Percentiles rank a stretch among this genome's conserved stretches.
Evolutionary conservation across 108 stramenopile genomes (phyloP).

Genomic region (Pseudonitzschia delicatissima): DNA sequence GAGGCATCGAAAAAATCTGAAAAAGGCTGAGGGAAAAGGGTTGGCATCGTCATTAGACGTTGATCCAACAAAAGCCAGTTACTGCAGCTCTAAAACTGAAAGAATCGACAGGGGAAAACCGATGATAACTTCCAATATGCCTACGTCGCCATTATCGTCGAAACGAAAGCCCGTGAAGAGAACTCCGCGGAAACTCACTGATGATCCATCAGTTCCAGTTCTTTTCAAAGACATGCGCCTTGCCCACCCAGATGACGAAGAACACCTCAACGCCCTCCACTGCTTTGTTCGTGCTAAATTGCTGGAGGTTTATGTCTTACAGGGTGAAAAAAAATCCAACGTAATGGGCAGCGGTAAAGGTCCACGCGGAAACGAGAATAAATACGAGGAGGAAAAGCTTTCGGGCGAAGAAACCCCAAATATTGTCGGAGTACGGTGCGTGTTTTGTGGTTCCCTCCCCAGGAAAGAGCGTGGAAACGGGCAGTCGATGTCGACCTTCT

Average conservation of each 20-base stretch:
- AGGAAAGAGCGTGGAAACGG: conserved; percentile 10
- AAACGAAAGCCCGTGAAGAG: background rate
- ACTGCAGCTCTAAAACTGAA: too few species aligned
- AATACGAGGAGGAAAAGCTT: too few species aligned
- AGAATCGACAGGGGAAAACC: too few species aligned
- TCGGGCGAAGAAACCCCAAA: too few species aligned
- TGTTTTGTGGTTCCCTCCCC: conserved; percentile 18
- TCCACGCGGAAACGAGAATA: too few species aligned
- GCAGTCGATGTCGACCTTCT: conserved; percentile 33
- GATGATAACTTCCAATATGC: too few species aligned
- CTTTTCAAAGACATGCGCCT: conserved; percentile 12
- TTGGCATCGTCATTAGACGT: too few species aligned
- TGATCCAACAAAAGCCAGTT: too few species aligned
- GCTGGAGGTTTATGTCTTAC: conserved; percentile 33
- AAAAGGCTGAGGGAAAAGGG: too few species aligned
- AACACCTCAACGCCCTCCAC: conserved; percentile 42
- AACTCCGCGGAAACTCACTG: background rate
- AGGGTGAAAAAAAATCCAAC: too few species aligned
- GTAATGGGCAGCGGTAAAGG: too few species aligned
- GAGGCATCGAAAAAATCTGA: too few species aligned
- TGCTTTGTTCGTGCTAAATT: conserved; percentile 44
- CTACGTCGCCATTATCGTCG: background rate
- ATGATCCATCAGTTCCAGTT: background rate
- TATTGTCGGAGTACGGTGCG: conserved; percentile 36
- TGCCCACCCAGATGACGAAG: conserved; percentile 24